A percentile compares a stretch with the other conserved stretches of the same genome.
Conservation (phyloP, 768 basidiomycete species). For the Leccinum boreale region DNA sequence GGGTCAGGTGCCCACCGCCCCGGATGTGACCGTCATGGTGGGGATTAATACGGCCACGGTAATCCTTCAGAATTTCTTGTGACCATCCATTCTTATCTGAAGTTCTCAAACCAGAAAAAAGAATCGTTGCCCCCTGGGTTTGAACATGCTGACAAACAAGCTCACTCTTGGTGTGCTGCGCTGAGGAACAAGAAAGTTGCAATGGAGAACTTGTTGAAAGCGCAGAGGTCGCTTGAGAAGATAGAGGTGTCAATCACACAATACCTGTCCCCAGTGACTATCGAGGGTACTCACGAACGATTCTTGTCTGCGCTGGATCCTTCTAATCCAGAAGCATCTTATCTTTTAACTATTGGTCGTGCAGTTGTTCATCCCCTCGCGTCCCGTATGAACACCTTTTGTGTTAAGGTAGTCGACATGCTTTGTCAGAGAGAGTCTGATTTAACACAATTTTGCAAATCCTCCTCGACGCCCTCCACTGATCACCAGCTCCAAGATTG, state of each 20-base stretch:
- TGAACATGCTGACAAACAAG: not conserved
- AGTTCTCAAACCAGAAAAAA: not conserved
- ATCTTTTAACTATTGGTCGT: not conserved
- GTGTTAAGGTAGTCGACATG: too few species aligned
- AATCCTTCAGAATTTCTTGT: not conserved
- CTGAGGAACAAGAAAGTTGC: not conserved
- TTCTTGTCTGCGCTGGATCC: not conserved
- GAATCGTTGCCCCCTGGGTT: not conserved
- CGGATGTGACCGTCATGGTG: not conserved
- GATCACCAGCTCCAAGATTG: slow-evolving; percentile 10
- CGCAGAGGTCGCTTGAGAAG: not conserved
- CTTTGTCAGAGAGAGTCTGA: not conserved
- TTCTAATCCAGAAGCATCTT: not conserved
- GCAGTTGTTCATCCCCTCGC: not conserved
- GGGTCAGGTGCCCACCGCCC: too few species aligned
- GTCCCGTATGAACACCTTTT: not conserved
- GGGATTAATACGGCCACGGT: not conserved
- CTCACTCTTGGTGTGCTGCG: not conserved
- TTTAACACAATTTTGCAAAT: slow-evolving; percentile 7
- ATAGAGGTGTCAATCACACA: not conserved
- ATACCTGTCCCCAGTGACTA: not conserved
- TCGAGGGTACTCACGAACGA: not conserved
- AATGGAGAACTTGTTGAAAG: not conserved
- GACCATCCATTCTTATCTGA: not conserved
- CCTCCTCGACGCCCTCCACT: slow-evolving; percentile 4